A percentile compares a stretch with the other conserved stretches of the same genome.
phyloP scores from a whole-genome alignment of 2,329 filamentous ascomycete species.

The Teratosphaeria pseudoeucalypti region DNA sequence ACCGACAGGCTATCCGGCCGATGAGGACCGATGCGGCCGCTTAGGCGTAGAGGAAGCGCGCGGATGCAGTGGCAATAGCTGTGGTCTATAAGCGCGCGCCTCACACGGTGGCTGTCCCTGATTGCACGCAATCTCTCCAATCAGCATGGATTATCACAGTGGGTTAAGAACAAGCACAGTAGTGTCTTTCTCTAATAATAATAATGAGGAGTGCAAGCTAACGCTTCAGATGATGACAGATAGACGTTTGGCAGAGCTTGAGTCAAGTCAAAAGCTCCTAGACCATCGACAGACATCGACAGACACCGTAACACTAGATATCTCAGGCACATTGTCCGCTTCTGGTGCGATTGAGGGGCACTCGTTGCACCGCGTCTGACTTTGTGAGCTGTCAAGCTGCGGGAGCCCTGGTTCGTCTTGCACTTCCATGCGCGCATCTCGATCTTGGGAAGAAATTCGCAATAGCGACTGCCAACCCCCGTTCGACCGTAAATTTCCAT shows the following conservation, averaged over 20 bases:
- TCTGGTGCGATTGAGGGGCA: neutral
- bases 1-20: neutral
- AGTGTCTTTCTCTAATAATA: no score
- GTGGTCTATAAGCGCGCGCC: neutral
- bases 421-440: neutral
- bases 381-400: neutral
- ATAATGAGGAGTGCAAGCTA: neutral
- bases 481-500: neutral
- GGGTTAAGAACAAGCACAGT: neutral
- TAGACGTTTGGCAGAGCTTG: neutral
- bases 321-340: neutral
- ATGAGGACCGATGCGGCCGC: neutral
- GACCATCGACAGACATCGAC: neutral
- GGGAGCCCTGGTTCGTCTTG: neutral
- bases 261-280: neutral
- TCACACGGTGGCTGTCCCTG: no score
- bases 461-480: neutral
- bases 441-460: neutral
- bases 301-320: neutral
- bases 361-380: neutral
- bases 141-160: neutral
- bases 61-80: neutral
- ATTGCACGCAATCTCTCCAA: neutral
- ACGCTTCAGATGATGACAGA: neutral
- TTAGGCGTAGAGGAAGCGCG: neutral